phyloP scores from a whole-genome alignment of 345 rosid genomes.

The Hibiscus syriacus region DNA sequence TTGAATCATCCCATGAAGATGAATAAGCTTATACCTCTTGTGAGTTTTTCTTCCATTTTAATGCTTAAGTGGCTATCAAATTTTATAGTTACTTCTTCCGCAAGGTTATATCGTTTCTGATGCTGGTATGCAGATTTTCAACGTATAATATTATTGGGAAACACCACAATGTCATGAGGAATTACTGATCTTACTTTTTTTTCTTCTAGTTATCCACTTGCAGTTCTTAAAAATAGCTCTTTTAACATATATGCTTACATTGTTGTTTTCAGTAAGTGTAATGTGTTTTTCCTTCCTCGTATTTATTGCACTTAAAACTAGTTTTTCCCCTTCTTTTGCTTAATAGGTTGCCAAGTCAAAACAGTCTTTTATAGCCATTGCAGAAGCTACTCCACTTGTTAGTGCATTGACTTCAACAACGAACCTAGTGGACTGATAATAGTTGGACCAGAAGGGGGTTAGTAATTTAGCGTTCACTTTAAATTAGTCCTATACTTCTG shows the following conservation, averaged over 20 bases:
- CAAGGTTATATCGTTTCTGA: not conserved
- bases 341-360: slow-evolving; percentile 54
- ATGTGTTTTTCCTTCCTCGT: not conserved
- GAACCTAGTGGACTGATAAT: slow-evolving; percentile 57
- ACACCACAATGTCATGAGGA: not conserved
- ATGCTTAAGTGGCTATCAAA: not conserved
- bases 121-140: slow-evolving; percentile 6
- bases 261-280: not conserved
- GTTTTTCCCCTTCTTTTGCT: slow-evolving; percentile 11
- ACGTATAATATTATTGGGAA: not conserved
- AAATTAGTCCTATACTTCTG: not conserved
- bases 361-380: slow-evolving; percentile 65
- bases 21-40: slow-evolving; percentile 42
- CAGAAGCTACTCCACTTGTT: slow-evolving; percentile 72
- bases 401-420: slow-evolving; percentile 35
- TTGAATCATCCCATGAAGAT: slow-evolving; percentile 63
- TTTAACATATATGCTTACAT: not conserved
- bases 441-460: slow-evolving; percentile 92
- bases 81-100: slow-evolving; percentile 5
- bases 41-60: slow-evolving; percentile 29
- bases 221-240: no score
- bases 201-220: not conserved
- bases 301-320: not conserved
- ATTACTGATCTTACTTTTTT: not conserved
- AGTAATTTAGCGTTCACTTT: slow-evolving; percentile 37